A percentile compares a stretch with the other conserved stretches of the same genome.
These are phyloP conservation scores for Colletotrichum euphorbiae DNA, from an alignment of 2,329 filamentous ascomycete species.

Conservation along the genomic window DNA sequence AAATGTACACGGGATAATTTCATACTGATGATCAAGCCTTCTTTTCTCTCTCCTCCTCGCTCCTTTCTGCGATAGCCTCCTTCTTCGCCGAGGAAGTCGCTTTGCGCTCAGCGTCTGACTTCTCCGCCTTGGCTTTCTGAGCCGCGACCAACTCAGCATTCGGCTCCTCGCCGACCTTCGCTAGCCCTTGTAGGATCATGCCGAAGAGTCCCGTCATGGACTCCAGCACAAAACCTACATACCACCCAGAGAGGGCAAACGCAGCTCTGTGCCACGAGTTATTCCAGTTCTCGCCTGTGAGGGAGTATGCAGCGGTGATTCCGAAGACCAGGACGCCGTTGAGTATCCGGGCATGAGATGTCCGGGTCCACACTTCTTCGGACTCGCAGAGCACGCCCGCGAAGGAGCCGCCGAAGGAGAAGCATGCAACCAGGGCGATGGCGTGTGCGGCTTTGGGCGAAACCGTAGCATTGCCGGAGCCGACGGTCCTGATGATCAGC, in stretches of 20 bases:
- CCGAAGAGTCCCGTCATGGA: background rate
- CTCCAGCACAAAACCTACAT: conserved; percentile 13
- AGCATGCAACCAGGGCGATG: background rate
- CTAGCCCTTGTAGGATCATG: background rate
- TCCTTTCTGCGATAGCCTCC: background rate
- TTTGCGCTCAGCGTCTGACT: too few relatives aligned
- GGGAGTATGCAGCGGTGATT: background rate
- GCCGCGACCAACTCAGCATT: background rate
- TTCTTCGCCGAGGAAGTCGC: too few relatives aligned
- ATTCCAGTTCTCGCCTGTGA: background rate
- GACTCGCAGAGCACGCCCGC: background rate
- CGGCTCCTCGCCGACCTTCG: background rate
- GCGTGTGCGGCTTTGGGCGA: background rate
- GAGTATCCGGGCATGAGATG: background rate
- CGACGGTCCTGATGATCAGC: conserved; percentile 7
- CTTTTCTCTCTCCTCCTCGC: background rate
- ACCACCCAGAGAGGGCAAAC: background rate
- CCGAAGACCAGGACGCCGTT: background rate
- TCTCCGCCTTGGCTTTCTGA: background rate
- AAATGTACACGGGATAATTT: too few relatives aligned
- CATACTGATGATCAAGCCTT: too few relatives aligned
- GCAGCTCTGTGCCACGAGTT: background rate
- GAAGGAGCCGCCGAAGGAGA: background rate
- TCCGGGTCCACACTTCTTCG: conserved; percentile 3
- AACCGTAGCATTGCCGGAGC: background rate